Evolutionary conservation across 1,139 yeast genomes (phyloP).

Genomic region (Sugiyamaella grinbergsii): DNA sequence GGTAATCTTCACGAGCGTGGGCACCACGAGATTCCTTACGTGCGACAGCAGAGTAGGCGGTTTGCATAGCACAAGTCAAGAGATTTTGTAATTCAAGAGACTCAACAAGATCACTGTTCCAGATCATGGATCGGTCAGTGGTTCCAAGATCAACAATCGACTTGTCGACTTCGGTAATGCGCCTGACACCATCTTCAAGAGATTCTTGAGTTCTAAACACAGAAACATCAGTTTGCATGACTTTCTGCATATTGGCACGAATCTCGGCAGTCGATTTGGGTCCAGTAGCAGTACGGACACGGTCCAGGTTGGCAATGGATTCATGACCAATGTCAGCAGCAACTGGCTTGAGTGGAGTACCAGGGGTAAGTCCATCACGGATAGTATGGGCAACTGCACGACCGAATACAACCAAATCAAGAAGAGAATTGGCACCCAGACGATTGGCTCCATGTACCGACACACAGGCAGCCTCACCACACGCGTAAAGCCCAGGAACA

Average conservation of each 20-base stretch:
- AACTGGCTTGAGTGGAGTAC: conserved; percentile 76
- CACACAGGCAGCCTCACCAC: conserved; percentile 99
- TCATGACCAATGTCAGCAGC: conserved; percentile 87
- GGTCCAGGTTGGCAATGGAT: conserved; percentile 88
- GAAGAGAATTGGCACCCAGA: conserved; percentile 97
- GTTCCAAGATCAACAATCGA: conserved; percentile 75
- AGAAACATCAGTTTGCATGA: conserved; percentile 97
- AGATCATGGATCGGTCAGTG: conserved; percentile 95
- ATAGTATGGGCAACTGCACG: conserved; percentile 97
- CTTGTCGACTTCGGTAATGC: conserved; percentile 74
- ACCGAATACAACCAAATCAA: conserved; percentile 96
- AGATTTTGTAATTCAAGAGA: conserved; percentile 95
- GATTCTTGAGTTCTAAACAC: conserved; percentile 95
- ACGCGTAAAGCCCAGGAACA: conserved; percentile 92
- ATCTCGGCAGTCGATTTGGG: conserved; percentile 80
- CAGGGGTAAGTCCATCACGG: conserved; percentile 81
- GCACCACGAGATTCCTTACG: conserved; percentile 99
- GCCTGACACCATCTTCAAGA: conserved; percentile 86
- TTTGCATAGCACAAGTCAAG: conserved; percentile 96
- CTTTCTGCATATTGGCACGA: conserved; percentile 89
- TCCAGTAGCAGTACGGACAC: conserved; percentile 83
- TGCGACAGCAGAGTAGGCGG: conserved; percentile 91
- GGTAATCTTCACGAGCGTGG: conserved; percentile 97
- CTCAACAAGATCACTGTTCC: conserved; percentile 96
- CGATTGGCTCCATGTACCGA: conserved; percentile 99